Evolutionary conservation across 2,329 filamentous ascomycete species (phyloP).

Genomic region (Alternaria arborescens): DNA sequence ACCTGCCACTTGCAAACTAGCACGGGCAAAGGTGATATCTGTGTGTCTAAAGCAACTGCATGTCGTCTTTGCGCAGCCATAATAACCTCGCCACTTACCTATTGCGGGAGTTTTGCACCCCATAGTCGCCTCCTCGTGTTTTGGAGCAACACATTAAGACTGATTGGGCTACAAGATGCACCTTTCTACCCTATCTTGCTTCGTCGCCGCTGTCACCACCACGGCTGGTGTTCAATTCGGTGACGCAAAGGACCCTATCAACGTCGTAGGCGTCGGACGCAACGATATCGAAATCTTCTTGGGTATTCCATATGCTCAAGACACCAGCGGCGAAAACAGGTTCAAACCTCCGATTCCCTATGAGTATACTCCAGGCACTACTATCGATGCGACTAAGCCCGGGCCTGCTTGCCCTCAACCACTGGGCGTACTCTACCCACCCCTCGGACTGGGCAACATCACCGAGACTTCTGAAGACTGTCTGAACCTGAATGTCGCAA

Average conservation of each 20-base stretch:
- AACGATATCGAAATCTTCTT: conserved; percentile 60
- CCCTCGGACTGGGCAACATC: conserved; percentile 47
- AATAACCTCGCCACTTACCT: not conserved
- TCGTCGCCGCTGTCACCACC: conserved; percentile 15
- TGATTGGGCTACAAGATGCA: conserved; percentile 8
- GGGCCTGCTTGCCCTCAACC: conserved; percentile 59
- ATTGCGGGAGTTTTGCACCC: not conserved
- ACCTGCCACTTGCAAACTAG: conserved; percentile 16
- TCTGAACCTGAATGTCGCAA: conserved; percentile 67
- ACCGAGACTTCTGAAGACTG: conserved; percentile 62
- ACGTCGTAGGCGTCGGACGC: conserved; percentile 55
- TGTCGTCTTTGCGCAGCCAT: conserved; percentile 5
- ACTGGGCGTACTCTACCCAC: conserved; percentile 38
- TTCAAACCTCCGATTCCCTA: conserved; percentile 58
- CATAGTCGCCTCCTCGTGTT: not conserved
- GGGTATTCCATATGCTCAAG: conserved; percentile 58
- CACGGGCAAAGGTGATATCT: not conserved
- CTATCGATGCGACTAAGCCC: conserved; percentile 52
- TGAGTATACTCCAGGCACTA: conserved; percentile 41
- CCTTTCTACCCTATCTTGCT: conserved; percentile 10
- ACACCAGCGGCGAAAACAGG: conserved; percentile 56
- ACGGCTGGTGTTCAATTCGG: conserved; percentile 15
- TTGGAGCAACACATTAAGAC: not conserved
- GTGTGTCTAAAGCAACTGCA: conserved; percentile 5
- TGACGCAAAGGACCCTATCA: conserved; percentile 39